phyloP scores from a whole-genome alignment of 345 rosid species.

The Barbarea vulgaris region DNA sequence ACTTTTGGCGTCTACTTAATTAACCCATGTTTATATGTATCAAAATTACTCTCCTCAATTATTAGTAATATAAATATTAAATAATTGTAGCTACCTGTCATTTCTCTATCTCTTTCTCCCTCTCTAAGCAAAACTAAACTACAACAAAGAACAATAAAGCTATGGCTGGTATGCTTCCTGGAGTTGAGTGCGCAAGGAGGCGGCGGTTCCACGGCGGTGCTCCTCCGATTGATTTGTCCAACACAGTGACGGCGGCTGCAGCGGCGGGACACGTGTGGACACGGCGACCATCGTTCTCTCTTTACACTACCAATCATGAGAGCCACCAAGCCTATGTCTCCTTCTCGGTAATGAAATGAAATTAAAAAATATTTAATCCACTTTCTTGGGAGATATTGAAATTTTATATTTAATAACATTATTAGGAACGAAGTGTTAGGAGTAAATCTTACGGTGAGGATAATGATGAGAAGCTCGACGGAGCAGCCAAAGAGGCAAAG shows the following conservation, averaged over 20 bases:
- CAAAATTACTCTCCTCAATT: conserved; percentile 23
- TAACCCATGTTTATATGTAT: background rate
- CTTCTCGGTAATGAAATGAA: conserved; percentile 19
- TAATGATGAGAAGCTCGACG: conserved; percentile 61
- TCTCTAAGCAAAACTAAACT: conserved; percentile 20
- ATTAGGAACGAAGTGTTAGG: conserved; percentile 44
- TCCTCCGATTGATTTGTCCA: conserved; percentile 46
- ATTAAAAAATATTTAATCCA: background rate
- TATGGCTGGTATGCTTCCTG: conserved; percentile 92
- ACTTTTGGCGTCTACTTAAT: conserved; percentile 14
- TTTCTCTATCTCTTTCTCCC: conserved; percentile 1
- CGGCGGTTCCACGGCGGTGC: conserved; percentile 68
- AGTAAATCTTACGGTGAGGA: conserved; percentile 39
- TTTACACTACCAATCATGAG: conserved; percentile 58
- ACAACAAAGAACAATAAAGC: background rate
- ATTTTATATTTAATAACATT: background rate
- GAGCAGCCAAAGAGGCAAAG: conserved; percentile 76
- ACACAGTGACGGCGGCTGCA: background rate
- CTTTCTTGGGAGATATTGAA: background rate
- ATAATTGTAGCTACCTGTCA: background rate
- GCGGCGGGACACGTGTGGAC: conserved; percentile 38
- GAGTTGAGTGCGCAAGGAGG: conserved; percentile 82
- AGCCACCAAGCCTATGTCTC: conserved; percentile 38
- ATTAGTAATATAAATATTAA: conserved; percentile 24
- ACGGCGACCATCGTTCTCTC: conserved; percentile 62